These are phyloP conservation scores for Ochetophila trinervis DNA, from an alignment of 306 rosid species.

Conservation along the genomic window DNA sequence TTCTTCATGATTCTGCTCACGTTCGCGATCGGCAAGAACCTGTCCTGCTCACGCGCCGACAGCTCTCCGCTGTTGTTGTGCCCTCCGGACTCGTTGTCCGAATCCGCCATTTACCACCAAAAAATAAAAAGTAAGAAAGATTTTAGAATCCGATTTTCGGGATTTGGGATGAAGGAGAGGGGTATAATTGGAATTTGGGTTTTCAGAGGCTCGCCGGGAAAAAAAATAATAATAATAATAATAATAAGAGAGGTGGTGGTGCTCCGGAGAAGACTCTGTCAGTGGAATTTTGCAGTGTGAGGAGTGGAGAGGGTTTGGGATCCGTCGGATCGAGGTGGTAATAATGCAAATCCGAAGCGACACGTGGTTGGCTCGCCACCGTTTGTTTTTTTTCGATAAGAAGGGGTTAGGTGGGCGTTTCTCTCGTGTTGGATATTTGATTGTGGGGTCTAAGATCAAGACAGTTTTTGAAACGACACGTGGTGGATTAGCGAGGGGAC, in stretches of 20 bases:
- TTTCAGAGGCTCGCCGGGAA: constrained; percentile 4
- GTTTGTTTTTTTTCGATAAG: constrained; percentile 34
- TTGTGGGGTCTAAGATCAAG: not conserved
- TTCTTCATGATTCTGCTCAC: constrained; percentile 76
- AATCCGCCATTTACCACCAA: constrained; percentile 50
- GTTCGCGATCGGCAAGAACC: constrained; percentile 68
- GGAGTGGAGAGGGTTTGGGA: constrained; percentile 24
- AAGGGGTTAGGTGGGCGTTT: constrained; percentile 18
- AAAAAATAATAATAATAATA: too few relatives aligned
- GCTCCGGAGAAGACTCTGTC: too few relatives aligned
- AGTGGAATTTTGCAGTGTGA: not conserved
- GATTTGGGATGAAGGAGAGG: not conserved
- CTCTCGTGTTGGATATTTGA: constrained; percentile 18
- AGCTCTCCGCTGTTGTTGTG: constrained; percentile 38
- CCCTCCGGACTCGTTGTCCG: constrained; percentile 72
- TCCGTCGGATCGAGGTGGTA: constrained; percentile 51
- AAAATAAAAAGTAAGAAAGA: not conserved
- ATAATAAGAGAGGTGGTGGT: constrained; percentile 1
- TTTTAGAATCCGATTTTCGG: not conserved
- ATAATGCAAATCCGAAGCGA: constrained; percentile 27
- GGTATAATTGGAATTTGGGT: constrained; percentile 11
- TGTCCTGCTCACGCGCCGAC: constrained; percentile 55
- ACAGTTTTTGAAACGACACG: not conserved
- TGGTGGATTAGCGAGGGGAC: constrained; percentile 2
- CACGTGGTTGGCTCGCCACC: constrained; percentile 38